A percentile compares a stretch with the other conserved stretches of the same genome.
Evolutionary conservation across 208 protist genomes (phyloP).

Genomic region (Leishmania gerbilli): DNA sequence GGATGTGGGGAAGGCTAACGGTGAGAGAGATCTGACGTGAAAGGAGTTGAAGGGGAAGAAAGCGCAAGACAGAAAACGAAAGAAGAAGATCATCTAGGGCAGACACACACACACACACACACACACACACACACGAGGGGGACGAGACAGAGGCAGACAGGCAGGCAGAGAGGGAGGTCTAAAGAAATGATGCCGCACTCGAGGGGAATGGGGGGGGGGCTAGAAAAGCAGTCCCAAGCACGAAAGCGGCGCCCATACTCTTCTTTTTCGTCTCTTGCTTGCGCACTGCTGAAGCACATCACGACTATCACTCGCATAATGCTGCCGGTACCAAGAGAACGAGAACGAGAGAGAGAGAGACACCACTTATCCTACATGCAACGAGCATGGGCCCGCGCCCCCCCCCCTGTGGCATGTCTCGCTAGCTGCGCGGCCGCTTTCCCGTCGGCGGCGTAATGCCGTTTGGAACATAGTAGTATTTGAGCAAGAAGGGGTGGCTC

Average conservation of each 20-base stretch:
- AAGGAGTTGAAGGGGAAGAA: neutral
- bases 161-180: neutral
- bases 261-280: neutral
- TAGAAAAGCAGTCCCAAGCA: neutral
- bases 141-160: neutral
- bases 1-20: neutral
- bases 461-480: slow-evolving; percentile 91
- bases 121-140: neutral
- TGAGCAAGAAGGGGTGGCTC: slow-evolving; percentile 85
- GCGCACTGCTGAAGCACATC: neutral
- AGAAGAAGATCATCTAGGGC: neutral
- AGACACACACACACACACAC: neutral
- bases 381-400: too few relatives aligned
- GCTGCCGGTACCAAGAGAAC: neutral
- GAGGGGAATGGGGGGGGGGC: neutral
- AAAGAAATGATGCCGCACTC: neutral
- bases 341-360: neutral
- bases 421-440: slow-evolving; percentile 62
- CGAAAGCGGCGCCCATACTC: neutral
- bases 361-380: neutral
- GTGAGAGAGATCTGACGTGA: neutral
- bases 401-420: neutral
- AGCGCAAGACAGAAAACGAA: neutral
- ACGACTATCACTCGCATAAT: neutral
- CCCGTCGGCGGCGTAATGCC: slow-evolving; percentile 74